Evolutionary conservation across 2,329 filamentous ascomycete species (phyloP), one percentile per base, ranked within the genome.

Genomic region (Fusarium liriodendri): DNA sequence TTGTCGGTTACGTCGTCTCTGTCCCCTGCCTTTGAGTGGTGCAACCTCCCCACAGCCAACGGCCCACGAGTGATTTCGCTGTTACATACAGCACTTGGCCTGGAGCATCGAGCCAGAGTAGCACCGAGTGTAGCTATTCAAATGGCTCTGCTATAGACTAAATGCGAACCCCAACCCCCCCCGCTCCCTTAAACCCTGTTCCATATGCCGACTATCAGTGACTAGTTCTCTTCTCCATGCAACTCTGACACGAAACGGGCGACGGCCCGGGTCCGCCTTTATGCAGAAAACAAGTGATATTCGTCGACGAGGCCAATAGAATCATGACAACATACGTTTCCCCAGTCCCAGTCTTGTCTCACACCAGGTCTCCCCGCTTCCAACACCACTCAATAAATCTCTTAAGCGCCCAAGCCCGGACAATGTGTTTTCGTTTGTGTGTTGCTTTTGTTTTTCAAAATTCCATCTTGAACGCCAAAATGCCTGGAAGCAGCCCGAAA

Each of bases 251-350:
- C 29, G 59, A 35, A 47, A 35, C 59, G 40, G 59, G 59, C 10
- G 38, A 61, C 38, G 40, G 40, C 16, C 38, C 37, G 40, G 58
- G 20, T 47, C 58, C 58, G 59, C 42, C 16, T 29, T 62, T 18
- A 62, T 62, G 59, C 59, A 62, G 27, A 61, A 32, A 61, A 50
- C 40, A 47, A 62, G 59, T 50, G 20, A 62, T 38, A 50, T 47
- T 9, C 9, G 14, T 27, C 22, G 25, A 35, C 1, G n/a, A 33
- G 16, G 40, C 59, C 59, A 62, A 62, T 62, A 9, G 50, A 35
- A 50, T 7, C 40, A 32, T 62, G 59, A 45, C 59, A 62, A 62
- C 59, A 32, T 25, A 35, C 29, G 59, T 62, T 45, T 45, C 59
- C 57, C 37, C 45, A n/a, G 35, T 59, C 22, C 59, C 16, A 35